Conservation (phyloP, 2,329 filamentous ascomycete genomes). For the Fusarium sp. region DNA sequence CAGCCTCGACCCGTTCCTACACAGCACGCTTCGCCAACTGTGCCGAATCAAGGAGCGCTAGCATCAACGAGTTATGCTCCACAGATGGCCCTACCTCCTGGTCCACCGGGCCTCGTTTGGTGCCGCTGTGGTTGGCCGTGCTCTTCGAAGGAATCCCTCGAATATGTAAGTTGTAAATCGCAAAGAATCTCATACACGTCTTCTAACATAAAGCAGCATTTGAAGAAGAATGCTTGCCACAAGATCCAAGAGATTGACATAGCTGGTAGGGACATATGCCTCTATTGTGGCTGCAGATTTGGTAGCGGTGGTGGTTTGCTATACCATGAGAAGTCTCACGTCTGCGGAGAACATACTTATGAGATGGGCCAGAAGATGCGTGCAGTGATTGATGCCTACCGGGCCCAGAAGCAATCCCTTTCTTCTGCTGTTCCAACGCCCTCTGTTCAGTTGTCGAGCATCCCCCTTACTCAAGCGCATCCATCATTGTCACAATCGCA, state of each 20-base stretch:
- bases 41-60: background rate
- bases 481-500: background rate
- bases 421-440: background rate
- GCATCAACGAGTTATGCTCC: background rate
- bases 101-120: conserved; percentile 34
- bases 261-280: conserved; percentile 55
- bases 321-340: conserved; percentile 60
- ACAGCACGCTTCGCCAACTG: background rate
- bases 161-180: conserved; percentile 48
- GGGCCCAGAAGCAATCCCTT: background rate
- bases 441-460: background rate
- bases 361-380: conserved; percentile 31
- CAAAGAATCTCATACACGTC: background rate
- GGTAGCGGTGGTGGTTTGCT: conserved; percentile 55
- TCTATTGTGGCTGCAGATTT: conserved; percentile 61
- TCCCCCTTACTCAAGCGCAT: background rate
- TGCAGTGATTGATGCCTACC: conserved; percentile 19
- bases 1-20: conserved; percentile 14
- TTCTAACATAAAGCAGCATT: conserved; percentile 47
- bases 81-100: background rate
- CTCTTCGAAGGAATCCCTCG: conserved; percentile 48
- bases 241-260: conserved; percentile 24
- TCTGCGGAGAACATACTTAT: conserved; percentile 60
- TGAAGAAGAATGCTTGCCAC: conserved; percentile 46
- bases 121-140: conserved; percentile 55